Percentiles rank a stretch among this genome's conserved stretches.
These are phyloP conservation scores for Picochlorum costavermella DNA, from an alignment of 139 green algal species.

Conservation along the genomic window DNA sequence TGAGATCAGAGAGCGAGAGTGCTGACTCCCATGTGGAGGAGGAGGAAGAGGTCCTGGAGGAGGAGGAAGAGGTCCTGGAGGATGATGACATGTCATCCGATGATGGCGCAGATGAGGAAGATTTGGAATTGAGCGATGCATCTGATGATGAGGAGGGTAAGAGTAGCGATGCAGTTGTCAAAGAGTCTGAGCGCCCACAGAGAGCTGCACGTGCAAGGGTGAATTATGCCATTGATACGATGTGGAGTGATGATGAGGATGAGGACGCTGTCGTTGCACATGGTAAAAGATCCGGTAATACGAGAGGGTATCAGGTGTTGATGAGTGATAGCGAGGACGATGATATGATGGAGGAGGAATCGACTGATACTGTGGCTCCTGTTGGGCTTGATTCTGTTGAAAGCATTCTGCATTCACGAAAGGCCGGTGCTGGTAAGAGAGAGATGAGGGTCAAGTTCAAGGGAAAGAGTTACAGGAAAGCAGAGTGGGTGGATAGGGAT, in stretches of 20 bases:
- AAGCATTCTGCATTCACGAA: background rate
- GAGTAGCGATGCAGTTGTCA: background rate
- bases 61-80: background rate
- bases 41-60: background rate
- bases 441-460: background rate
- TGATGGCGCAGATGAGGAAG: no score
- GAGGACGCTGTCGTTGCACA: no score
- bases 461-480: slow-evolving; percentile 3
- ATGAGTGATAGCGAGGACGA: background rate
- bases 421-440: background rate
- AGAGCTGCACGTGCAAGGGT: no score
- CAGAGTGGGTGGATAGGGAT: slow-evolving; percentile 7
- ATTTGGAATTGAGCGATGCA: background rate
- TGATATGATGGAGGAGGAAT: background rate
- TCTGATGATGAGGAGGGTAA: background rate
- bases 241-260: no score
- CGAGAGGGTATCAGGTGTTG: background rate
- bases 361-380: no score
- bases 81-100: background rate
- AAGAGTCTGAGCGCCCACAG: no score
- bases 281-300: no score
- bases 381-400: background rate
- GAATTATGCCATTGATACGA: no score
- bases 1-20: no score
- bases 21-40: background rate